A percentile compares a stretch with the other conserved stretches of the same genome.
Evolutionary conservation across 1,139 yeast genomes (phyloP).

Genomic region (Hansenula sp.): DNA sequence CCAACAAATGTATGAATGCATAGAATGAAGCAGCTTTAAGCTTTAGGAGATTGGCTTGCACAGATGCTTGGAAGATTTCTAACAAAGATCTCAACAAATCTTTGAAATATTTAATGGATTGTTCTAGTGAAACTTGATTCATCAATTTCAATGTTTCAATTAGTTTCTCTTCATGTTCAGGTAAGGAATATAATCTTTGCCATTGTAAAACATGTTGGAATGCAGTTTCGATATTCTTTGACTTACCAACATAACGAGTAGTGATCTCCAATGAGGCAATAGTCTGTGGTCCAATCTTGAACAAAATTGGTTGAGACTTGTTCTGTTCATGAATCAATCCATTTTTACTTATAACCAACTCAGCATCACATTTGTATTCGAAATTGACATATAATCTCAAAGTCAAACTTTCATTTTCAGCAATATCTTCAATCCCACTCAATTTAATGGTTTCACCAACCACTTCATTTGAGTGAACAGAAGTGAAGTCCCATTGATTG

Average conservation of each 20-base stretch:
- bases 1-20: conserved; percentile 56
- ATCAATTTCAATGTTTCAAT: conserved; percentile 39
- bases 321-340: conserved; percentile 32
- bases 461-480: conserved; percentile 69
- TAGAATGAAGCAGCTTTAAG: conserved; percentile 38
- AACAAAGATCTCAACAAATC: conserved; percentile 43
- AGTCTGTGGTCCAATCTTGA: conserved; percentile 26
- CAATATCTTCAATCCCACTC: conserved; percentile 43
- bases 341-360: conserved; percentile 19
- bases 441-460: conserved; percentile 67
- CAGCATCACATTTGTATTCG: conserved; percentile 15
- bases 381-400: conserved; percentile 62
- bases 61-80: conserved; percentile 31
- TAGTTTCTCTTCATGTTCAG: conserved; percentile 23
- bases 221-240: conserved; percentile 56
- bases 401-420: conserved; percentile 48
- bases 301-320: conserved; percentile 26
- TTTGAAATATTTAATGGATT: conserved; percentile 49
- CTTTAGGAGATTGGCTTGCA: conserved; percentile 14
- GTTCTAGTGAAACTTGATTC: conserved; percentile 38
- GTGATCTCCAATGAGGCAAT: conserved; percentile 54
- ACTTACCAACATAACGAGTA: conserved; percentile 68
- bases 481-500: conserved; percentile 68
- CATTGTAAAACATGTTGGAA: conserved; percentile 56
- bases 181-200: conserved; percentile 35